Conservation (phyloP, 106 monocot species). For the Acanthochlamys bracteata region DNA sequence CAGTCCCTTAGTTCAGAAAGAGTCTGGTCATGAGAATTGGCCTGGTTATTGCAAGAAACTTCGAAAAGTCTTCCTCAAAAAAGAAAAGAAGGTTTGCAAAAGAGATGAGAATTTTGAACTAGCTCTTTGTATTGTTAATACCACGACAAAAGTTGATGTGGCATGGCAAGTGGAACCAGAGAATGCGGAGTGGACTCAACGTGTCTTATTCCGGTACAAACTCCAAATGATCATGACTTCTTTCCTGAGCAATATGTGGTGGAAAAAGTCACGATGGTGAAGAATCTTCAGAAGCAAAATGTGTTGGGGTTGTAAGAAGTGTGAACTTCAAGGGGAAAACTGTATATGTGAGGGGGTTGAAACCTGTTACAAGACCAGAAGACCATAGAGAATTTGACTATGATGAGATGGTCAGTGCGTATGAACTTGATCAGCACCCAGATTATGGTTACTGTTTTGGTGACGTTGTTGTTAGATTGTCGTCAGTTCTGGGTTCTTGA, state of each 20-base stretch:
- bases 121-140: slow-evolving; percentile 74
- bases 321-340: slow-evolving; percentile 77
- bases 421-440: slow-evolving; percentile 89
- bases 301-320: slow-evolving; percentile 72
- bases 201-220: slow-evolving; percentile 64
- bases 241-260: slow-evolving; percentile 95
- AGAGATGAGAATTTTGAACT: slow-evolving; percentile 62
- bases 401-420: slow-evolving; percentile 85
- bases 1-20: slow-evolving; percentile 31
- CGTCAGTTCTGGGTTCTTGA: slow-evolving; percentile 38
- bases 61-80: slow-evolving; percentile 53
- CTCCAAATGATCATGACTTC: slow-evolving; percentile 83
- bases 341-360: slow-evolving; percentile 78
- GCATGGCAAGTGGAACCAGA: slow-evolving; percentile 84
- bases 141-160: slow-evolving; percentile 69
- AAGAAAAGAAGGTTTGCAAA: slow-evolving; percentile 44
- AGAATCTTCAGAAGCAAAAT: slow-evolving; percentile 43
- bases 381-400: slow-evolving; percentile 49
- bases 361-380: slow-evolving; percentile 47
- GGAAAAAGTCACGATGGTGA: slow-evolving; percentile 66
- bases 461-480: slow-evolving; percentile 87
- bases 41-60: slow-evolving; percentile 53
- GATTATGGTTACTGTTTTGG: slow-evolving; percentile 97
- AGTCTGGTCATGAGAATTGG: slow-evolving; percentile 40
- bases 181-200: slow-evolving; percentile 55